phyloP scores from a whole-genome alignment of 805 yeast species.

The Suhomyces faveliae region DNA sequence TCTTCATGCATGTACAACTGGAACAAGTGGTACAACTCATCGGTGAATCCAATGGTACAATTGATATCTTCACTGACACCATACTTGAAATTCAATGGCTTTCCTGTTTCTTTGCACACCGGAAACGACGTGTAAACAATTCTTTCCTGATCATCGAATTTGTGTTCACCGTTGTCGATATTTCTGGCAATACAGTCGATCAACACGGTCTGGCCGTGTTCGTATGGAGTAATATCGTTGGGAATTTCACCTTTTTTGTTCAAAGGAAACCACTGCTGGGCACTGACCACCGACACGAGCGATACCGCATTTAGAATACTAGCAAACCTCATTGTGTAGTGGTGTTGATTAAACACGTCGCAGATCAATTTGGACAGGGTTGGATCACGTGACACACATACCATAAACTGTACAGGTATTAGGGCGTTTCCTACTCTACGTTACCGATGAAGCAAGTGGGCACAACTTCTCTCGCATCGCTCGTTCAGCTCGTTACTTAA shows the following conservation, averaged over 20 bases:
- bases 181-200: slow-evolving; percentile 65
- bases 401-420: too few species aligned
- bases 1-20: slow-evolving; percentile 78
- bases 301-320: background rate
- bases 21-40: slow-evolving; percentile 67
- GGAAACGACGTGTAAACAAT: slow-evolving; percentile 62
- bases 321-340: slow-evolving; percentile 1
- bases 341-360: background rate
- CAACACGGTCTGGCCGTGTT: slow-evolving; percentile 41
- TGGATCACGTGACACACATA: too few species aligned
- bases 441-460: too few species aligned
- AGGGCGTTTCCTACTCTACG: too few species aligned
- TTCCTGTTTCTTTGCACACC: slow-evolving; percentile 60
- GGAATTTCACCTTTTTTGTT: slow-evolving; percentile 39
- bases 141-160: slow-evolving; percentile 58
- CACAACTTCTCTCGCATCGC: too few species aligned
- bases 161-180: slow-evolving; percentile 75
- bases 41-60: slow-evolving; percentile 63
- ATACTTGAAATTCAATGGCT: slow-evolving; percentile 55
- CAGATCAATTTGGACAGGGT: background rate
- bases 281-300: slow-evolving; percentile 11
- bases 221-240: slow-evolving; percentile 33
- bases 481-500: background rate
- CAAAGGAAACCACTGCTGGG: slow-evolving; percentile 36
- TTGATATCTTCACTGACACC: slow-evolving; percentile 50